Conservation (phyloP, 1,284 basidiomycete genomes). For the Bjerkandera adusta region DNA sequence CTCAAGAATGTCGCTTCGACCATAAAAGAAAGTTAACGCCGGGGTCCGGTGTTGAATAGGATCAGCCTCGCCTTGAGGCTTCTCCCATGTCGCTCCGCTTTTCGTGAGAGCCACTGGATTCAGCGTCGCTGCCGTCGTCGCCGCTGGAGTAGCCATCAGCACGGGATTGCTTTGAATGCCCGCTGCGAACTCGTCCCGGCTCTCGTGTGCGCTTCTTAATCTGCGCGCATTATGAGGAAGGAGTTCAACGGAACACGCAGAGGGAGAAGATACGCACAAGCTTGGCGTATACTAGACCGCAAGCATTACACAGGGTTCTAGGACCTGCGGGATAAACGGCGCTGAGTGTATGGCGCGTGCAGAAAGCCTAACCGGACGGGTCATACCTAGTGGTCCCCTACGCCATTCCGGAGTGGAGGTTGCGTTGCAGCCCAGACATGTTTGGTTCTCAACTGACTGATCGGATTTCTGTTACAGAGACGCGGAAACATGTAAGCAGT, state of each 20-base stretch:
- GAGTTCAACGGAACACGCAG: conserved; percentile 1
- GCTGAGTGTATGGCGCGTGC: neutral
- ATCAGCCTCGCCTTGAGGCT: conserved; percentile 4
- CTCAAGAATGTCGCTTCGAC: too few species aligned
- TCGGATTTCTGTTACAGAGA: conserved; percentile 39
- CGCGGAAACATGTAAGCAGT: conserved; percentile 14
- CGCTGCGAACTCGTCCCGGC: conserved; percentile 24
- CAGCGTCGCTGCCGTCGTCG: conserved; percentile 32
- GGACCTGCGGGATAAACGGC: conserved; percentile 45
- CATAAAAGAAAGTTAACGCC: too few species aligned
- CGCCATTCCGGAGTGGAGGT: conserved; percentile 87
- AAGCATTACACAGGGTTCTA: conserved; percentile 73
- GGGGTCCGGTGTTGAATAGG: neutral
- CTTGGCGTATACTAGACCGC: conserved; percentile 78
- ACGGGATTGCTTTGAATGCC: conserved; percentile 13
- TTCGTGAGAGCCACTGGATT: conserved; percentile 34
- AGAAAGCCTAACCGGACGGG: conserved; percentile 4
- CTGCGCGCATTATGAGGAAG: conserved; percentile 18
- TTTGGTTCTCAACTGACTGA: conserved; percentile 55
- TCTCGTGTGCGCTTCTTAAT: conserved; percentile 38
- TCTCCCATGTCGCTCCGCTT: conserved; percentile 30
- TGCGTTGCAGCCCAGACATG: conserved; percentile 73
- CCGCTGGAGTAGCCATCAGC: conserved; percentile 31
- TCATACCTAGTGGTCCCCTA: conserved; percentile 71
- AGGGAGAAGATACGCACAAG: conserved; percentile 44